These are phyloP conservation scores for Beauveria sp. DNA, from an alignment of 2,329 filamentous ascomycete species.

Conservation along the genomic window DNA sequence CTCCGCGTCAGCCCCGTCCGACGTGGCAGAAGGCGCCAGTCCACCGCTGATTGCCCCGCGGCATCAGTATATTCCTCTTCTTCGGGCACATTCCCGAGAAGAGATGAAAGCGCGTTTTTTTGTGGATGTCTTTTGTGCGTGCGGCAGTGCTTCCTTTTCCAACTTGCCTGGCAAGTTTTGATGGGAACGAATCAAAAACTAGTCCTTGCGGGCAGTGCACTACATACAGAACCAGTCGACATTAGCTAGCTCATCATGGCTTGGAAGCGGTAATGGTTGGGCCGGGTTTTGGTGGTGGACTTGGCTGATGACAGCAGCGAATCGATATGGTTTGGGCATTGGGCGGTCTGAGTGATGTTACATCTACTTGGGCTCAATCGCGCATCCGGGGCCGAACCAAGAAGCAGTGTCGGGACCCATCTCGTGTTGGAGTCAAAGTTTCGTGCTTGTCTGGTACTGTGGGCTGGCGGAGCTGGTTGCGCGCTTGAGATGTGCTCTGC, in stretches of 20 bases:
- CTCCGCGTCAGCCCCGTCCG: conserved; percentile 34
- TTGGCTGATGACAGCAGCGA: background rate
- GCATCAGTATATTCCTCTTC: conserved; percentile 38
- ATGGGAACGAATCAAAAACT: conserved; percentile 88
- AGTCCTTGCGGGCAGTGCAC: conserved; percentile 81
- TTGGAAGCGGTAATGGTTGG: background rate
- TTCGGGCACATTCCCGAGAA: conserved; percentile 29
- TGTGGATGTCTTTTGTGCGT: conserved; percentile 93
- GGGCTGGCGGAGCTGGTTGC: conserved; percentile 10
- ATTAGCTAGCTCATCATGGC: background rate
- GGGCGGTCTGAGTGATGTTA: background rate
- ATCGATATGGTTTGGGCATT: background rate
- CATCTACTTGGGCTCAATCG: background rate
- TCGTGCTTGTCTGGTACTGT: conserved; percentile 68
- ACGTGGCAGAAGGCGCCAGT: conserved; percentile 43
- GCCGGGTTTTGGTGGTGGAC: background rate
- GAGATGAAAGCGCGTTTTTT: conserved; percentile 72
- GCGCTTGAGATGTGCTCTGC: conserved; percentile 1
- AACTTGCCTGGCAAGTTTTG: conserved; percentile 22
- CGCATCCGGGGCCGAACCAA: conserved; percentile 15
- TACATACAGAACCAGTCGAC: conserved; percentile 63
- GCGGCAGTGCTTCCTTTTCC: conserved; percentile 55
- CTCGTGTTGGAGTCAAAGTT: conserved; percentile 89
- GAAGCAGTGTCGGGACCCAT: conserved; percentile 63
- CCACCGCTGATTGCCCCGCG: conserved; percentile 23